Conservation (phyloP, 1,139 yeast genomes). For the Waltiozyma sp. region DNA sequence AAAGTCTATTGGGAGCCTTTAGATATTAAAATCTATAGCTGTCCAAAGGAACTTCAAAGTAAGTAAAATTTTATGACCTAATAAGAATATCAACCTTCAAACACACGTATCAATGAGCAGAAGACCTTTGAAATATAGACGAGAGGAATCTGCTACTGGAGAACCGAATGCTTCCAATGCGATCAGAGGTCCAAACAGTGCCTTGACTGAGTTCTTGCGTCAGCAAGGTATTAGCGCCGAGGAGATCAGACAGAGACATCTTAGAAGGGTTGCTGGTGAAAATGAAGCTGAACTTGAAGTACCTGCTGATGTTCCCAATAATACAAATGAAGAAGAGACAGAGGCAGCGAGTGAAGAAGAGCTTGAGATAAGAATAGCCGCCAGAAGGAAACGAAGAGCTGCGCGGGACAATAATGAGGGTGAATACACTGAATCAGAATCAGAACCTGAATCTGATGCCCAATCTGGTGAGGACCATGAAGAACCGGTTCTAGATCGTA, state of each 20-base stretch:
- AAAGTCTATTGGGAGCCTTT: no score
- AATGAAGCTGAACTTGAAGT: conserved; percentile 12
- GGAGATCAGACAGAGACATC: conserved; percentile 57
- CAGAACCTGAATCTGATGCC: conserved; percentile 22
- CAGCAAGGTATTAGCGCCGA: conserved; percentile 85
- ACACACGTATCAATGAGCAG: conserved; percentile 15
- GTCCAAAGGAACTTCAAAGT: no score
- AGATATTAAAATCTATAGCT: no score
- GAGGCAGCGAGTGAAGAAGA: conserved; percentile 16
- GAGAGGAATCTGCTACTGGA: conserved; percentile 7
- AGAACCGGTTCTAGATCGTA: conserved; percentile 18
- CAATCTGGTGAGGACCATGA: conserved; percentile 25
- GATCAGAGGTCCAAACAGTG: conserved; percentile 71
- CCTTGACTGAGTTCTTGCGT: conserved; percentile 62
- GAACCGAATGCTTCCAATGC: conserved; percentile 24
- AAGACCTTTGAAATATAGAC: conserved; percentile 16
- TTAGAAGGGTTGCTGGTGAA: conserved; percentile 23
- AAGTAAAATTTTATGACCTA: no score
- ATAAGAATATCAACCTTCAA: neutral
- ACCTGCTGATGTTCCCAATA: conserved; percentile 3
- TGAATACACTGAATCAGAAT: conserved; percentile 23
- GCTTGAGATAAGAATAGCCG: conserved; percentile 33
- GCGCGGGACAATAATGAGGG: conserved; percentile 24
- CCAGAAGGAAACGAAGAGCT: conserved; percentile 22
- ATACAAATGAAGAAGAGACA: conserved; percentile 8